Evolutionary conservation across 257 asterid species (phyloP), one percentile per base, ranked within the genome.

Genomic region (Ligustrum vulgare): DNA sequence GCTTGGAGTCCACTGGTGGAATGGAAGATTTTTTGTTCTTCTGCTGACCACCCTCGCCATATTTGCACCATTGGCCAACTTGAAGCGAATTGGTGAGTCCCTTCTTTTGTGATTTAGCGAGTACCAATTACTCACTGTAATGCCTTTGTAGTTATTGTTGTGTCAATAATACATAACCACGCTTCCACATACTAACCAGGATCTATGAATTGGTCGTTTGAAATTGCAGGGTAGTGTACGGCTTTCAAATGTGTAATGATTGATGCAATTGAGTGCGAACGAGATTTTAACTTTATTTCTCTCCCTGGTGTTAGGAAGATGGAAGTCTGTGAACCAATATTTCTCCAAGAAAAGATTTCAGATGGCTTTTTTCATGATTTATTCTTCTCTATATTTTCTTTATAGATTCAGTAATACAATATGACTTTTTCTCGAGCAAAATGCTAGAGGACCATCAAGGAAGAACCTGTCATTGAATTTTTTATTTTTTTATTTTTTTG

Each of bases 1-100:
- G 98, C 92, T 90, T 78, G 98, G 98, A 73, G 87, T 20, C 71
- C 93, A 86, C 18, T 92, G 98, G 98, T 94, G 98, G 98, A 94
- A 90, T 78, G 91, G 95, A 47, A 86, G 98, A 66, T 84, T 85
- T 74, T 67, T 84, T 32, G 79, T 92, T 77, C 98, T 94, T 77
- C 87, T 92, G 72, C 72, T 89, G 73, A 93, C 97, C 75, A 89
- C 99, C 31, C 80, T 93, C 56, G 85, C 84, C 70, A 58, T 95
- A 66, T 95, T 95, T 86, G 97, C 96, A 11, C 99, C 99, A 65
- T 79, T 95, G 89, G 99, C 98, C 66, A 84, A 91, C 84, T 87
- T 93, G 77, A 95, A 93, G 92, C 87, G 99, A 78, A 95, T 95
- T 64, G 98, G 99, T 91, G 77, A 84, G 84, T 75, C 71, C 72